Percentiles rank a stretch among this genome's conserved stretches.
Evolutionary conservation across 306 rosid genomes (phyloP).

Genomic region (Vigna mungo): DNA sequence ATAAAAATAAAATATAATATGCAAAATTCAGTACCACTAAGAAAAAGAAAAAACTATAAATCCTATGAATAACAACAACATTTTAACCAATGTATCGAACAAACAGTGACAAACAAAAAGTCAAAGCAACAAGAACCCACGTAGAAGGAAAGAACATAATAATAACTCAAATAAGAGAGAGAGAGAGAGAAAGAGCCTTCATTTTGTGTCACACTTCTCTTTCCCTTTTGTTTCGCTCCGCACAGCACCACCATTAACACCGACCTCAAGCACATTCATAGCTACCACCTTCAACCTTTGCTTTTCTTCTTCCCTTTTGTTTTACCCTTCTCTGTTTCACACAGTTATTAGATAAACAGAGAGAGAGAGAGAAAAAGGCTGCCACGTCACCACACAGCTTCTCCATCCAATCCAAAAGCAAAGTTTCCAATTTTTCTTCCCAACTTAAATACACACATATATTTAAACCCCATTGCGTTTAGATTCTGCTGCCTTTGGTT

Average conservation of each 20-base stretch:
- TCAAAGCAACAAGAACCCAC: conserved; percentile 27
- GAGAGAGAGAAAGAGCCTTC: neutral
- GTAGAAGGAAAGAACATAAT: conserved; percentile 13
- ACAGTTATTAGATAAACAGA: neutral
- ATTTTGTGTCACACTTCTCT: neutral
- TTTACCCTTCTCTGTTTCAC: conserved; percentile 8
- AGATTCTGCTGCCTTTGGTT: conserved; percentile 4
- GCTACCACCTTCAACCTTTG: neutral
- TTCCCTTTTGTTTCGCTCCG: neutral
- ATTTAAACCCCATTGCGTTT: conserved; percentile 35
- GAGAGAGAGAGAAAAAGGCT: conserved; percentile 1
- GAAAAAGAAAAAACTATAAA: no score
- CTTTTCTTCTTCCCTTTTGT: neutral
- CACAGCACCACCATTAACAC: conserved; percentile 9
- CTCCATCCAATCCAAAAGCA: conserved; percentile 35
- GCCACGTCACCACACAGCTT: conserved; percentile 49
- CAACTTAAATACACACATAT: neutral
- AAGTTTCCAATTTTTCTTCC: conserved; percentile 27
- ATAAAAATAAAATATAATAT: no score
- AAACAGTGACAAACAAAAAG: neutral
- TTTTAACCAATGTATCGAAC: neutral
- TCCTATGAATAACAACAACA: neutral
- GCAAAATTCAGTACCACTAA: no score
- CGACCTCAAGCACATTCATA: conserved; percentile 25
- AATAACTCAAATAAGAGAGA: neutral